Evolutionary conservation across 225 moss, liverwort and hornwort genomes (phyloP), one percentile per base, ranked within the genome.

Genomic region (Sphagnum tenellum): DNA sequence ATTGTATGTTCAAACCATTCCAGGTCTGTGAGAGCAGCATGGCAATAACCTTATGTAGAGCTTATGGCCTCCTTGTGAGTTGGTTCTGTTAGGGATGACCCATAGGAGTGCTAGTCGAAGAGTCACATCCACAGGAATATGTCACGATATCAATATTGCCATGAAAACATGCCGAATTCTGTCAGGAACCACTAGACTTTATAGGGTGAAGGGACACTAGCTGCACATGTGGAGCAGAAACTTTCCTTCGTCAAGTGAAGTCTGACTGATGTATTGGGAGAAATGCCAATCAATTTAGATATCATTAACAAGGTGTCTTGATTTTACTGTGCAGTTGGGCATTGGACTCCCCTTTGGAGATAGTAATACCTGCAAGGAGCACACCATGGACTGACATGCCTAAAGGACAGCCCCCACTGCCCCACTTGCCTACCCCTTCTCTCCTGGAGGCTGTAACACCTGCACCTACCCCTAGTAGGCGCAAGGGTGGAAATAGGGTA

Each of bases 331-430:
- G 29, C 66, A 82, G 82, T 67, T 82, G 82, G 82, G 46, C 47
- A 48, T 63, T 82, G 76, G 54, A 76, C 56, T 56, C 64, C 48
- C 75, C 75, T 29, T 71, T 69, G 52, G 76, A 78, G 60, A 71
- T 82, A 13, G 60, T 71, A 50, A 78, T 61, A 29, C 68, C 76
- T 57, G 78, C 29, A 29, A 29, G 29, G 29, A 29, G 29, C 29
- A 29, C 29, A 29, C 29, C 29, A 29, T 29, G 29, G 29, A 29
- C 29, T 29, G 29, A 29, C 29, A 29, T 29, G 29, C 29, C 29
- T 29, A 29, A 29, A 29, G 29, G 29, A 29, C 29, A 29, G 29
- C 29, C 29, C 29, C 1, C 29, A 1, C 29, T 0, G 29, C 29
- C 29, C 29, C 29, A 29, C 29, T 29, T 29, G 29, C 29, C 29